Conservation (phyloP, 2,329 filamentous ascomycete species). For the Fusarium subglutinans region DNA sequence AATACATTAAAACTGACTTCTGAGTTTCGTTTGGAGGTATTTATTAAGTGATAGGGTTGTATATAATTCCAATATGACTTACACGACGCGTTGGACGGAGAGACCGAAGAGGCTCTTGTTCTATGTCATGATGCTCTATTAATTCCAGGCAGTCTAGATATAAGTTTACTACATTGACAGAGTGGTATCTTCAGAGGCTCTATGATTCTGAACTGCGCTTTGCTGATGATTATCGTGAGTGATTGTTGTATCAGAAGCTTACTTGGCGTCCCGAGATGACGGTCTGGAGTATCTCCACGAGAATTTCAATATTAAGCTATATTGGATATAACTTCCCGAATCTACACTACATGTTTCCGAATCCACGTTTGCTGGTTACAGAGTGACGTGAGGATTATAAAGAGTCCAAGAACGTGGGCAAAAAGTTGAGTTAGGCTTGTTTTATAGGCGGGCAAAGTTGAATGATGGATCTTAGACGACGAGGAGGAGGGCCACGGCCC, state of each 20-base stretch:
- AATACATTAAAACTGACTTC: neutral
- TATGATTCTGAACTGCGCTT: neutral
- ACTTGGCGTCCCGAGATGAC: conserved; percentile 21
- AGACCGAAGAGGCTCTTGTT: neutral
- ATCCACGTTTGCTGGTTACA: conserved; percentile 47
- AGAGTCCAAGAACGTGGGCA: conserved; percentile 70
- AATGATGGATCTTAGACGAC: conserved; percentile 41
- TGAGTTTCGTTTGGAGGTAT: neutral
- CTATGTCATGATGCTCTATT: conserved; percentile 27
- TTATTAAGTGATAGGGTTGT: neutral
- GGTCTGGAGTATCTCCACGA: conserved; percentile 18
- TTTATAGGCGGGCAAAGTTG: conserved; percentile 47
- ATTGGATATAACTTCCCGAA: conserved; percentile 13
- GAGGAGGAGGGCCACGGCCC: conserved; percentile 31
- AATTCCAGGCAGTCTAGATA: neutral
- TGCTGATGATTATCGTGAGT: conserved; percentile 3
- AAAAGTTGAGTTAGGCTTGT: conserved; percentile 44
- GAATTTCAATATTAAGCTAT: conserved; percentile 10
- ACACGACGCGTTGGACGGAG: conserved; percentile 13
- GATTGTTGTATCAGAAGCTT: conserved; percentile 16
- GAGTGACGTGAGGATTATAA: conserved; percentile 60
- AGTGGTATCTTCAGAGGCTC: neutral
- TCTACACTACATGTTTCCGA: neutral
- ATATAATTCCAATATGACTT: neutral
- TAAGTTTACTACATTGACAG: neutral